Evolutionary conservation across 2,329 filamentous ascomycete genomes (phyloP).

Genomic region (Botrytis tulipae): DNA sequence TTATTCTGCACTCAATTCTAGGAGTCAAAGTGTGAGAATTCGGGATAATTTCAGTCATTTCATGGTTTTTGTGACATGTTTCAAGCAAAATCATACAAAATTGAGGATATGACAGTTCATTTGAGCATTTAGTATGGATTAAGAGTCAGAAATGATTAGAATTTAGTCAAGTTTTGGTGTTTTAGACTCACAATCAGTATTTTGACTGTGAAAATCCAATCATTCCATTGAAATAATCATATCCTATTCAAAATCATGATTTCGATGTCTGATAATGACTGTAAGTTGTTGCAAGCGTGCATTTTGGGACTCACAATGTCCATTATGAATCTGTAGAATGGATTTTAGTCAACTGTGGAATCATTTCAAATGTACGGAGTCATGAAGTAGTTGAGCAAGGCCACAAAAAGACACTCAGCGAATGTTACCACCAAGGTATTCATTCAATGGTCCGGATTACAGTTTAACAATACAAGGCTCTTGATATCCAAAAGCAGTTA

Average conservation of each 20-base stretch:
- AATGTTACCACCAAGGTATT: no score
- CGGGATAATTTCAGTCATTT: background rate
- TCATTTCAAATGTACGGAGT: background rate
- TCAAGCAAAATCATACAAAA: background rate
- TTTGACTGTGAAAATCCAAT: background rate
- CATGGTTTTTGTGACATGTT: background rate
- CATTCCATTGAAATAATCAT: background rate
- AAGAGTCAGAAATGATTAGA: background rate
- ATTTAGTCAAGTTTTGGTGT: background rate
- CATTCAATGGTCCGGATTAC: no score
- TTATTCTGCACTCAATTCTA: background rate
- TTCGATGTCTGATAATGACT: background rate
- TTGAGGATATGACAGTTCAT: background rate
- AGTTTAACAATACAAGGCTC: no score
- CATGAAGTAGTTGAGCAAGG: background rate
- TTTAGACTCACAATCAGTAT: background rate
- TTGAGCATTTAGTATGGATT: background rate
- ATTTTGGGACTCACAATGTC: background rate
- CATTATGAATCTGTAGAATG: background rate
- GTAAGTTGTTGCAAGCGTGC: background rate
- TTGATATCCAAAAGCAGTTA: no score
- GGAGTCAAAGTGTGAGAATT: background rate
- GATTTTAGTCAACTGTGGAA: background rate
- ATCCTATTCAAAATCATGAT: background rate
- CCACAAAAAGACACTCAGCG: no score